Percentiles rank a stretch among this genome's conserved stretches.
Evolutionary conservation across 2,329 filamentous ascomycete genomes (phyloP).

Genomic region (Aspergillus niger): DNA sequence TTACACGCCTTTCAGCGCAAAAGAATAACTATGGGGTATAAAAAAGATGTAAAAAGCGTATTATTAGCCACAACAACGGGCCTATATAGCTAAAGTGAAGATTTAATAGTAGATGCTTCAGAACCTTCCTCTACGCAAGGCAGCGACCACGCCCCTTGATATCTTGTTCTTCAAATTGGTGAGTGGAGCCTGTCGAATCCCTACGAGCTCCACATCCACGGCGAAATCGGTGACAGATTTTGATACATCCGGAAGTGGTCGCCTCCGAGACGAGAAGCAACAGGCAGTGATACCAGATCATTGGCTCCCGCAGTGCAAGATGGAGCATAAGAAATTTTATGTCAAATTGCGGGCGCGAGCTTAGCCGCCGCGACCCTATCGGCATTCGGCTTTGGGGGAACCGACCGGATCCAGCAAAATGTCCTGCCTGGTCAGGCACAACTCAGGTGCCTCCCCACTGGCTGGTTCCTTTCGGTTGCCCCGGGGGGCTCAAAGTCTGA

Average conservation of each 20-base stretch:
- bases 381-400: not conserved
- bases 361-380: not conserved
- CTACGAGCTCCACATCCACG: not conserved
- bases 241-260: not conserved
- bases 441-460: not conserved
- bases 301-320: not conserved
- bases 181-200: not conserved
- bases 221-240: not conserved
- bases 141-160: not conserved
- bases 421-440: not conserved
- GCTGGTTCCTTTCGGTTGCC: not conserved
- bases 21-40: not conserved
- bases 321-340: not conserved
- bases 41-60: too few relatives aligned
- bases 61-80: not conserved
- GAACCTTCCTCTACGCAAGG: not conserved
- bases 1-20: not conserved
- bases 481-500: not conserved
- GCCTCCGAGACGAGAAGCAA: not conserved
- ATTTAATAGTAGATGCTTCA: not conserved
- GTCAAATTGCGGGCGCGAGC: not conserved
- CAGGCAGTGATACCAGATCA: not conserved
- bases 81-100: not conserved
- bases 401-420: not conserved
- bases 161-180: not conserved